Conservation (phyloP, 805 yeast genomes). For the Barnettozyma botsteinii region DNA sequence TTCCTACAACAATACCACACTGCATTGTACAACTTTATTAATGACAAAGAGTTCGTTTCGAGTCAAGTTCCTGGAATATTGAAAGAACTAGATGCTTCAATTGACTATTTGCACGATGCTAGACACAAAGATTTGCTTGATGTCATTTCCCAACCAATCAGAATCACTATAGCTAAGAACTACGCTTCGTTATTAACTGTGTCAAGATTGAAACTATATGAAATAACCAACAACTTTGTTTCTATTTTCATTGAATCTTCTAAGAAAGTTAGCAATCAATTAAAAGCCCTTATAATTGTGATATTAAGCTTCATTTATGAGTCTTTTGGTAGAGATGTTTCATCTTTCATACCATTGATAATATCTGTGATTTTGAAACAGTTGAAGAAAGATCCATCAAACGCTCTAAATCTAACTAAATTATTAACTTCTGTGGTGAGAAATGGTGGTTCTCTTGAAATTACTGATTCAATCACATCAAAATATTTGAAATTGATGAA, state of each 20-base stretch:
- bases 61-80: slow-evolving; percentile 4
- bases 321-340: slow-evolving; percentile 28
- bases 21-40: slow-evolving; percentile 9
- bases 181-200: slow-evolving; percentile 17
- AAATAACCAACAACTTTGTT: slow-evolving; percentile 27
- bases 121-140: slow-evolving; percentile 13
- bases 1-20: slow-evolving; percentile 9
- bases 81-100: slow-evolving; percentile 14
- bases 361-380: slow-evolving; percentile 27
- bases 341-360: slow-evolving; percentile 30
- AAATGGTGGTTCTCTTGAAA: slow-evolving; percentile 20
- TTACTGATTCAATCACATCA: slow-evolving; percentile 13
- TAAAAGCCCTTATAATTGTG: slow-evolving; percentile 27
- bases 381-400: slow-evolving; percentile 27
- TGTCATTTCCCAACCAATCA: slow-evolving; percentile 16
- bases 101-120: slow-evolving; percentile 21
- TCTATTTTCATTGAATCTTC: slow-evolving; percentile 20
- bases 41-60: slow-evolving; percentile 1
- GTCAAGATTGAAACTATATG: slow-evolving; percentile 23
- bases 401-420: slow-evolving; percentile 19
- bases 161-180: slow-evolving; percentile 19
- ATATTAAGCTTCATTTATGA: slow-evolving; percentile 28
- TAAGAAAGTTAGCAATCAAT: slow-evolving; percentile 21
- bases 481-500: slow-evolving; percentile 21
- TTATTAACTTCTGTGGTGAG: slow-evolving; percentile 18